phyloP scores from a whole-genome alignment of 345 rosid genomes.

The Gossypium anomalum region DNA sequence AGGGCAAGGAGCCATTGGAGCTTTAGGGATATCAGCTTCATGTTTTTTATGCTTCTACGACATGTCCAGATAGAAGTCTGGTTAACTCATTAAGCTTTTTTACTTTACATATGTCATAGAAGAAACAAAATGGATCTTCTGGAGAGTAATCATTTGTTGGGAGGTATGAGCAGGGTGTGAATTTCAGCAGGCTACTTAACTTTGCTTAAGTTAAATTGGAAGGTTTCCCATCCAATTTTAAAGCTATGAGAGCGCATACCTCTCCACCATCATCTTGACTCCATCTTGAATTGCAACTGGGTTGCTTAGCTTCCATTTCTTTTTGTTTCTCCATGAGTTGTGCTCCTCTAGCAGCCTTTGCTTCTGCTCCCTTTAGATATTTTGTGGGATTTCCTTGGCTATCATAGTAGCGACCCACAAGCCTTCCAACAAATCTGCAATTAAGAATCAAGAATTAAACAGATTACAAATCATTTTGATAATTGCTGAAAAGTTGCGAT shows the following conservation, averaged over 20 bases:
- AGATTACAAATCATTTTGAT: background rate
- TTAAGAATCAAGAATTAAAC: background rate
- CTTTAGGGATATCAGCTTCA: background rate
- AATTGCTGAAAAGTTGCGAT: background rate
- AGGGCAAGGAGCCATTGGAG: background rate
- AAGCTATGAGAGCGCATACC: slow-evolving; percentile 34
- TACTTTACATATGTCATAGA: background rate
- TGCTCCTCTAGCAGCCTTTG: slow-evolving; percentile 88
- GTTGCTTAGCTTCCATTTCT: slow-evolving; percentile 82
- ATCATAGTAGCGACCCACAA: slow-evolving; percentile 84
- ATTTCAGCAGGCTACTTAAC: slow-evolving; percentile 6
- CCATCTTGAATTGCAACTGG: slow-evolving; percentile 89
- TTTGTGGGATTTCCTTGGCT: slow-evolving; percentile 77
- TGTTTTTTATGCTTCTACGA: background rate
- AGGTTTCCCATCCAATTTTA: background rate
- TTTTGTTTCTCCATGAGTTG: slow-evolving; percentile 90
- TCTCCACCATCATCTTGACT: slow-evolving; percentile 88
- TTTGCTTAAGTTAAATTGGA: background rate
- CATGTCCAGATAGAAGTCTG: background rate
- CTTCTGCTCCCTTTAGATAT: slow-evolving; percentile 85
- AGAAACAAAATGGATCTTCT: background rate
- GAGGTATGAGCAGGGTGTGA: background rate
- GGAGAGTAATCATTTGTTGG: background rate
- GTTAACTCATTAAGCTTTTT: background rate
- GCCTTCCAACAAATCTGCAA: slow-evolving; percentile 73